Conservation (phyloP, 768 basidiomycete genomes). For the Mycena amicta region DNA sequence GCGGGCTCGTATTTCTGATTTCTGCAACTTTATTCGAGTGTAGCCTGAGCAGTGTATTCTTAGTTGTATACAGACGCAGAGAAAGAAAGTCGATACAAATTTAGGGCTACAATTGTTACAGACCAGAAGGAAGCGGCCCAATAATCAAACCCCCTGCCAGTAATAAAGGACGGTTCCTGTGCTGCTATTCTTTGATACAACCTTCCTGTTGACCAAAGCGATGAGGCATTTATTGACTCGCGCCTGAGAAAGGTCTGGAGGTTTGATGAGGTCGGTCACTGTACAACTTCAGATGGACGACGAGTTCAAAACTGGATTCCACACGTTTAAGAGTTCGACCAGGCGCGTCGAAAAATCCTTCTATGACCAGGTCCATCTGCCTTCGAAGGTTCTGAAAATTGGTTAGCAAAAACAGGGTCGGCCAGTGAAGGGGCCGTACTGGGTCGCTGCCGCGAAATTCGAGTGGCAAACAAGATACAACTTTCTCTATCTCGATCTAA, state of each 20-base stretch:
- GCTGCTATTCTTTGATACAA: constrained; percentile 74
- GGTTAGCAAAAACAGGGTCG: not conserved
- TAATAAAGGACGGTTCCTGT: constrained; percentile 69
- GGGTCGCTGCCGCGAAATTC: constrained; percentile 91
- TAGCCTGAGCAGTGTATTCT: no score
- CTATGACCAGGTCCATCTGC: constrained; percentile 81
- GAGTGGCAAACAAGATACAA: constrained; percentile 77
- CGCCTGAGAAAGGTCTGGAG: constrained; percentile 86
- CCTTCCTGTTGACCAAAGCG: constrained; percentile 84
- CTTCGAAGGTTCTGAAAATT: constrained; percentile 64
- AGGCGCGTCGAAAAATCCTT: constrained; percentile 67
- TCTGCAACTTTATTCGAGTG: no score
- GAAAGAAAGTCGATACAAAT: no score
- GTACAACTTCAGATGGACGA: not conserved
- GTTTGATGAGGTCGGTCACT: constrained; percentile 79
- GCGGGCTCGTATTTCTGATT: constrained; percentile 53
- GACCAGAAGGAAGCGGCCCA: no score
- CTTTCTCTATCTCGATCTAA: constrained; percentile 74
- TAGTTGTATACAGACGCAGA: no score
- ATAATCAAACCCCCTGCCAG: constrained; percentile 59
- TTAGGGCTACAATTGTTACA: no score
- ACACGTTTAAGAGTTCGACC: constrained; percentile 64
- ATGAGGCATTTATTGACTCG: constrained; percentile 93
- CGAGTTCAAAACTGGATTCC: constrained; percentile 19
- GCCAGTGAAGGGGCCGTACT: constrained; percentile 43